These are phyloP conservation scores for Symbiodinium pilosum DNA, from an alignment of 73 alveolate species.

Conservation along the genomic window DNA sequence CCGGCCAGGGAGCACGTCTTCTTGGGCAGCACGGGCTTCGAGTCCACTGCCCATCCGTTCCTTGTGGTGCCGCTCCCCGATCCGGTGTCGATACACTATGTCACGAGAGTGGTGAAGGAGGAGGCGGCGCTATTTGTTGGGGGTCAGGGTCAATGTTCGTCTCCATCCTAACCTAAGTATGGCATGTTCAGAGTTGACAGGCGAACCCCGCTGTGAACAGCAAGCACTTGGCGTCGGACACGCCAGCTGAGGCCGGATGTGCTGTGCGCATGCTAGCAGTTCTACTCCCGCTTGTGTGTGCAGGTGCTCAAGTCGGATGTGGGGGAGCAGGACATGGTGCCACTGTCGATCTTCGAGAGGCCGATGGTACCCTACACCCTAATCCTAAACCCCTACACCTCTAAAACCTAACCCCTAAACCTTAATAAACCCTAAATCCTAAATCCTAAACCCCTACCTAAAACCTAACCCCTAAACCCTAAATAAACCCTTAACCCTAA, in stretches of 20 bases:
- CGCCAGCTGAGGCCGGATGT: background rate
- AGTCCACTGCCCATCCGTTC: background rate
- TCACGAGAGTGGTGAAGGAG: background rate
- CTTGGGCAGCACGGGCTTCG: background rate
- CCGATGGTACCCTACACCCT: no score
- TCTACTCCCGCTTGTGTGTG: no score
- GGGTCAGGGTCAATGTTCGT: background rate
- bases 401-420: no score
- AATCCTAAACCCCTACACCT: no score
- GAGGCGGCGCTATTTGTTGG: background rate
- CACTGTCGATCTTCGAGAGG: background rate
- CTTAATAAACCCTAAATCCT: no score
- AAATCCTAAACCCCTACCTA: no score
- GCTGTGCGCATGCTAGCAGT: background rate
- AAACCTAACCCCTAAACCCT: no score
- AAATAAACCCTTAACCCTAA: no score
- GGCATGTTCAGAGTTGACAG: background rate
- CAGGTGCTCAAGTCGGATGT: background rate
- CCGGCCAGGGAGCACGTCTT: background rate
- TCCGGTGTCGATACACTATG: background rate
- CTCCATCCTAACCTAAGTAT: no score
- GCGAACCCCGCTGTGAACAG: background rate
- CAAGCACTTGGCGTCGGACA: background rate
- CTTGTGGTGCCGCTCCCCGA: background rate
- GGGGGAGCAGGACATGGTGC: background rate